Conservation (phyloP, 1,139 yeast species). For the Sugiyamaella castrensis region DNA sequence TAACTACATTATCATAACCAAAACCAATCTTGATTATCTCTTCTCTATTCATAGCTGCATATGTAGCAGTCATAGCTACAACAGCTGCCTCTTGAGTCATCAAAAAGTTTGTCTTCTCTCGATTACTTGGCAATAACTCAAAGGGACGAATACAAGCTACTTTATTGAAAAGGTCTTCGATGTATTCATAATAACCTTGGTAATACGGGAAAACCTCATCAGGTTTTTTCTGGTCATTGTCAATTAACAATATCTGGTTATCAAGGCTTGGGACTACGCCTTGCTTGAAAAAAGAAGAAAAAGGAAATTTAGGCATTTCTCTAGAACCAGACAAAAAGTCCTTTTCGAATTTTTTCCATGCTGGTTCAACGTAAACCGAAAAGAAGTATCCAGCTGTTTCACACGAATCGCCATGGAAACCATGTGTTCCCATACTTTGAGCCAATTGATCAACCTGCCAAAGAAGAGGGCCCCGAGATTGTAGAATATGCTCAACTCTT, state of each 20-base stretch:
- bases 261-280: too few relatives aligned
- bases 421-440: conserved; percentile 37
- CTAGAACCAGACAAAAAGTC: neutral
- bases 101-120: conserved; percentile 29
- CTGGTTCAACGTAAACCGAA: conserved; percentile 34
- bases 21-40: conserved; percentile 27
- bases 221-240: too few relatives aligned
- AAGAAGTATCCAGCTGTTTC: conserved; percentile 45
- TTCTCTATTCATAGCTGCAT: conserved; percentile 28
- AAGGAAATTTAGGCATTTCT: conserved; percentile 34
- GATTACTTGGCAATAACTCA: conserved; percentile 28
- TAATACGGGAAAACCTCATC: too few relatives aligned
- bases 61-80: conserved; percentile 37
- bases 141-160: conserved; percentile 39
- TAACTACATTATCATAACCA: conserved; percentile 34
- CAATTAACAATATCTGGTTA: too few relatives aligned
- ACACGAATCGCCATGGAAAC: conserved; percentile 45
- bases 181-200: conserved; percentile 19
- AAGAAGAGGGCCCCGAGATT: conserved; percentile 25
- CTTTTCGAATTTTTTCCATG: conserved; percentile 32
- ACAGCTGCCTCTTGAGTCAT: conserved; percentile 33
- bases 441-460: conserved; percentile 40
- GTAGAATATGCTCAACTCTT: conserved; percentile 16
- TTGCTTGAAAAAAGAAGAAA: conserved; percentile 25
- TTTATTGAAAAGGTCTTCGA: conserved; percentile 32